Base-by-base conservation (phyloP, 495 filamentous ascomycete genomes). In the Penicillium antarcticum region DNA sequence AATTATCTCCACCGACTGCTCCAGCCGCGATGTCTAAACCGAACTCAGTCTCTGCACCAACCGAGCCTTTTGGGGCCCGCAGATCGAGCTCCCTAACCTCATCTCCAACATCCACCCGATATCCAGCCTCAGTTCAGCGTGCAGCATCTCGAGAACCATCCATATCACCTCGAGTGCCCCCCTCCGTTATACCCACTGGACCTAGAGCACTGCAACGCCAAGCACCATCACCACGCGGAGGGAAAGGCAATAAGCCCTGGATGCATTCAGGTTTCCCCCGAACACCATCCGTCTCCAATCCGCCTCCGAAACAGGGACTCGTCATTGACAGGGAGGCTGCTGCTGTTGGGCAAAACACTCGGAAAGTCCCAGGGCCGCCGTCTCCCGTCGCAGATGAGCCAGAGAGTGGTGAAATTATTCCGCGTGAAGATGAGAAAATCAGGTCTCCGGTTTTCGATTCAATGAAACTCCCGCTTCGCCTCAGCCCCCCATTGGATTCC, bases 231-330 rank as follows among this genome's bases (percentile, higher is more conserved):
- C 62, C 63, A 3, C 64, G 71, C 9, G 69, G 71, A 32, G 67
- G 57, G 33, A 80, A 68, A 49, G 60, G 46, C 56, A 83, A 77
- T 51, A 85, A 84, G 46, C 80, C 80, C 59, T 87, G 83, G 83
- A 76, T 81, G 47, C 84, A 82, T 42, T 77, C 82, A 5, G 70
- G 65, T 14, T 75, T 70, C 37, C 54, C 47, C 29, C 66, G 68
- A 32, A 61, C 60, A 0, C 62, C 65, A 2, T 50, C 67, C 16
- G 49, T 57, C 72, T 52, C 74, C 47, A 38, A 38, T 21, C 33
- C 70, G 53, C 49, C 71, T 52, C 38, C 68, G 51, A 52, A 71
- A 62, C 58, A 77, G 10, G 76, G 52, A 48, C 69, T 52, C 46
- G 67, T 59, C 18, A 77, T 81, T 42, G 67, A 71, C n/a, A 61